Evolutionary conservation across 179 eudicot genomes (phyloP), one percentile per base, ranked within the genome.

Genomic region (Heliamphora pulchella): DNA sequence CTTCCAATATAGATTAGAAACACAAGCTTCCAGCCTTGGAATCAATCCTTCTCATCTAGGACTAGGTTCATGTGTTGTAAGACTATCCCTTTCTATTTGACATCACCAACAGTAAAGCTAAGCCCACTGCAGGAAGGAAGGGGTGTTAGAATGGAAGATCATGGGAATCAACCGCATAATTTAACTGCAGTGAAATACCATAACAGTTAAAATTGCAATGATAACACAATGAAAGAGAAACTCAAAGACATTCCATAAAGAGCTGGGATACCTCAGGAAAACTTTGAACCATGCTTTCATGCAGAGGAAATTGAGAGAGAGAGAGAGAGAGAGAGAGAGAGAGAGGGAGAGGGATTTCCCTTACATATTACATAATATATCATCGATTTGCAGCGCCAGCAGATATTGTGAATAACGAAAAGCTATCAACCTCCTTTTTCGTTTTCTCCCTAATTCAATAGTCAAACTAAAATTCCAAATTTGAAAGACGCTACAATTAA

Each of bases 101-200:
- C 43, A 44, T 54, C 81, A 43, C 54, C 44, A 10, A 54, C 10
- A 14, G n/a, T 22, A 14, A 54, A 67, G 63, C 80, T 78, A 65
- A 68, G 75, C 67, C 17, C 75, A 54, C 50, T 17, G 41, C 41
- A 78, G 54, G 4, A 51, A 41, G 80, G 17, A 53, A 66, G 10
- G 31, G 63, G 20, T 17, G 22, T 65, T n/a, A 39, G 41, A 53
- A 20, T 64, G 17, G 53, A 76, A 62, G 70, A 46, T 76, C 57
- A 10, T n/a, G 58, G 54, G 53, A n/a, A 9, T 17, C 46, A 76
- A 78, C 15, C 6, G 2, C 46, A 8, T 55, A 20, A 59, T 48
- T 41, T 43, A 61, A 8, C 43, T 54, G 80, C 13, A 66, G 5
- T 3, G 31, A 31, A 67, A 67, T 17, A 54, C 53, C 10, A 41